These are phyloP conservation scores for Rostrohypoxylon terebratum DNA, from an alignment of 495 filamentous ascomycete genomes.

Conservation along the genomic window DNA sequence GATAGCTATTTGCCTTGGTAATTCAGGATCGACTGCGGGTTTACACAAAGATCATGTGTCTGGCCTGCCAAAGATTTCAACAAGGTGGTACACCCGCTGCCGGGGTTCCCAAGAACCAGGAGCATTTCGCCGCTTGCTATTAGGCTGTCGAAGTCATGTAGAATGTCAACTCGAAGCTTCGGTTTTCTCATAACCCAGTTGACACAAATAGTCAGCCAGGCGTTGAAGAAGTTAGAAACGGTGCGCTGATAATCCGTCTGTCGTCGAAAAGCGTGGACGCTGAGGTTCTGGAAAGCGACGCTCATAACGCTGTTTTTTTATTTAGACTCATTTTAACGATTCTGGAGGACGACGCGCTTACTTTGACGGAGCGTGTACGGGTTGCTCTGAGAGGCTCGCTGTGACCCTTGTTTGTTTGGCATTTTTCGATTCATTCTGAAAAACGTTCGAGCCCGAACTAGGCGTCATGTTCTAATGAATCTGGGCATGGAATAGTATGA, in stretches of 20 bases:
- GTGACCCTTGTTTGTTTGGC: not conserved
- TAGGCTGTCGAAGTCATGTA: not conserved
- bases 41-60: not conserved
- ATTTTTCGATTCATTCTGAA: not conserved
- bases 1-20: not conserved
- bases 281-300: not conserved
- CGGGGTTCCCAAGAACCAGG: not conserved
- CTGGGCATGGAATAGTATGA: not conserved
- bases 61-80: not conserved
- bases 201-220: not conserved
- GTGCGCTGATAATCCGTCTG: not conserved
- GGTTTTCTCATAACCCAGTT: not conserved
- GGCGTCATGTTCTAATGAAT: not conserved
- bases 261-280: not conserved
- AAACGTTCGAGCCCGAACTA: not conserved
- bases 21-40: not conserved
- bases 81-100: not conserved
- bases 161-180: not conserved
- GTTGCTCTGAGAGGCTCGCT: not conserved
- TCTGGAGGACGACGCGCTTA: not conserved
- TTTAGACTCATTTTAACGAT: not conserved
- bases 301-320: not conserved
- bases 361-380: not conserved
- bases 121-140: constrained; percentile 3
- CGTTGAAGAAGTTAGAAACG: not conserved